A percentile compares a stretch with the other conserved stretches of the same genome.
These are phyloP conservation scores for Bjerkandera adusta DNA, from an alignment of 1,284 basidiomycete species.

Conservation along the genomic window DNA sequence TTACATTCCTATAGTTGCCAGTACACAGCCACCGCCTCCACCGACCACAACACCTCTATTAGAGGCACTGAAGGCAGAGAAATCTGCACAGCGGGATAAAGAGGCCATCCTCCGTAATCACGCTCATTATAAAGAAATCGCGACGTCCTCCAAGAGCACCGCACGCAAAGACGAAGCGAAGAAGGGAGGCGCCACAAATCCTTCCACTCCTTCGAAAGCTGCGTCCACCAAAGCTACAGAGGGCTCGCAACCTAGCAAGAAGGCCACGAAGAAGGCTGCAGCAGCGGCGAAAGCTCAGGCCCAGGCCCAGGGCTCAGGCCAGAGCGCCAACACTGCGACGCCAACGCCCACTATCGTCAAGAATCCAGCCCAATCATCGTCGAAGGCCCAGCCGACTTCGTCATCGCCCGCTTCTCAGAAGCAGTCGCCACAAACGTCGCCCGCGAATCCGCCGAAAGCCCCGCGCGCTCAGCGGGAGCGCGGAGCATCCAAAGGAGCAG, in stretches of 20 bases:
- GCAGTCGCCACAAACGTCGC: slow-evolving; percentile 9
- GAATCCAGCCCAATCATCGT: slow-evolving; percentile 1
- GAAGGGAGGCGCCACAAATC: slow-evolving; percentile 37
- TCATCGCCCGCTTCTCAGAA: slow-evolving; percentile 9
- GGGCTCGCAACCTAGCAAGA: slow-evolving; percentile 36
- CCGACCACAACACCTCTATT: slow-evolving; percentile 86
- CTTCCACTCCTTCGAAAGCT: slow-evolving; percentile 1
- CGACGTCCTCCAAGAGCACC: slow-evolving; percentile 21
- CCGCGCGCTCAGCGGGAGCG: slow-evolving; percentile 13
- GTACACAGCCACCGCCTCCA: slow-evolving; percentile 50
- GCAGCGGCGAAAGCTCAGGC: slow-evolving; percentile 23
- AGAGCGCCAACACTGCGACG: background rate
- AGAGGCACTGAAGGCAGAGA: slow-evolving; percentile 84
- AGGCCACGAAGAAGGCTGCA: slow-evolving; percentile 39
- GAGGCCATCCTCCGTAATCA: slow-evolving; percentile 67
- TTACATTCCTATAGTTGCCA: slow-evolving; percentile 46
- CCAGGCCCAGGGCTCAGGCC: slow-evolving; percentile 15
- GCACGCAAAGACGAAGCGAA: slow-evolving; percentile 52
- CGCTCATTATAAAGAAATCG: slow-evolving; percentile 60
- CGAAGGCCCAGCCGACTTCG: slow-evolving; percentile 8
- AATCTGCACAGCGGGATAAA: slow-evolving; percentile 68
- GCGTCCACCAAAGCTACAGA: slow-evolving; percentile 20
- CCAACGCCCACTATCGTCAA: slow-evolving; percentile 3
- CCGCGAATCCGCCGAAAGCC: slow-evolving; percentile 13
- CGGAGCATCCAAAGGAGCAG: slow-evolving; percentile 4